phyloP scores from a whole-genome alignment of 805 yeast species.

The Candida broadrunensis region DNA sequence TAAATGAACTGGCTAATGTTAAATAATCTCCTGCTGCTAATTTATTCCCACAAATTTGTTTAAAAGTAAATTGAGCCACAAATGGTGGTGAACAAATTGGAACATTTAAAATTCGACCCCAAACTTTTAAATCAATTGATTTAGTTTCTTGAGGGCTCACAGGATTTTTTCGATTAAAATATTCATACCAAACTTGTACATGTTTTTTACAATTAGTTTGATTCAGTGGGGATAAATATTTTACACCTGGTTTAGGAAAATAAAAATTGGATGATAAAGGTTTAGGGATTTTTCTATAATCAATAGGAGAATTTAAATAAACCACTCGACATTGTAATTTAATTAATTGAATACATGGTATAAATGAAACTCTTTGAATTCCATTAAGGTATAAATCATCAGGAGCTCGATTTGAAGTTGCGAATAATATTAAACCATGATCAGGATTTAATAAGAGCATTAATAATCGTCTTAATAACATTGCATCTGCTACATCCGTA shows the following conservation, averaged over 20 bases:
- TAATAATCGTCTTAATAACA: slow-evolving; percentile 79
- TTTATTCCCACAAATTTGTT: slow-evolving; percentile 81
- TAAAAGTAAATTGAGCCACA: slow-evolving; percentile 88
- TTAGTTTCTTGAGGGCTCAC: slow-evolving; percentile 14
- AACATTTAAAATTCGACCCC: slow-evolving; percentile 83
- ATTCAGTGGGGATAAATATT: slow-evolving; percentile 50
- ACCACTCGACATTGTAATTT: slow-evolving; percentile 74
- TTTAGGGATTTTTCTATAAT: slow-evolving; percentile 83
- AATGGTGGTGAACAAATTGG: slow-evolving; percentile 74
- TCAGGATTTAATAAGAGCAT: slow-evolving; percentile 64
- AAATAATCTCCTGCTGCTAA: slow-evolving; percentile 94
- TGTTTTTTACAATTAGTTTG: slow-evolving; percentile 55
- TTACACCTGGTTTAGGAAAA: slow-evolving; percentile 63
- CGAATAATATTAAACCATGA: slow-evolving; percentile 83
- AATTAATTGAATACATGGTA: slow-evolving; percentile 85
- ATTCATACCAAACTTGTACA: slow-evolving; percentile 72
- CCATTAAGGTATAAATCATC: slow-evolving; percentile 93
- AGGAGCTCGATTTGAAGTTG: slow-evolving; percentile 94
- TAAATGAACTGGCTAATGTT: slow-evolving; percentile 71
- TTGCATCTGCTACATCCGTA: slow-evolving; percentile 98
- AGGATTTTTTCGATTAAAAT: slow-evolving; percentile 63
- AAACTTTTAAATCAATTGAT: slow-evolving; percentile 49
- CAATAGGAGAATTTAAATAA: slow-evolving; percentile 85
- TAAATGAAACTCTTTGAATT: slow-evolving; percentile 84
- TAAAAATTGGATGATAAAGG: slow-evolving; percentile 80